phyloP scores from a whole-genome alignment of 768 basidiomycete genomes.

The Podaxis pistillaris region DNA sequence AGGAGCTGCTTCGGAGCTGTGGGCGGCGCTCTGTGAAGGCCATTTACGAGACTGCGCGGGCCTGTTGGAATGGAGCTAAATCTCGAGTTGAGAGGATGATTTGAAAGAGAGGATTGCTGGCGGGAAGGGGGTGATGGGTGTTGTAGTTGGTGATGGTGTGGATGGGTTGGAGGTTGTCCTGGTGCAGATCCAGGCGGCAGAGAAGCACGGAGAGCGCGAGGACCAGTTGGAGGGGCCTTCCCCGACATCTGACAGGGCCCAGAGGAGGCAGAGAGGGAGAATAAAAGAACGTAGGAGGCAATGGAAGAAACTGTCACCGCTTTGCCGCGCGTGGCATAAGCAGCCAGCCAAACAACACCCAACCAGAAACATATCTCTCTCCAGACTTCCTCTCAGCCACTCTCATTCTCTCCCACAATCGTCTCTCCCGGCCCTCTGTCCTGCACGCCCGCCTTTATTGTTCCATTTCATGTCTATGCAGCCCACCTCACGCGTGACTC shows the following conservation, averaged over 20 bases:
- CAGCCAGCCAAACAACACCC: slow-evolving; percentile 3
- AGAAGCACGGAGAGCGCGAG: slow-evolving; percentile 62
- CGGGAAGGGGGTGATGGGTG: slow-evolving; percentile 20
- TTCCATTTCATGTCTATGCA: neutral
- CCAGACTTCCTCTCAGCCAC: neutral
- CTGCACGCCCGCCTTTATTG: neutral
- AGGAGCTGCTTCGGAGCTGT: slow-evolving; percentile 40
- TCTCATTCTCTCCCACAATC: neutral
- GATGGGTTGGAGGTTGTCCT: slow-evolving; percentile 20
- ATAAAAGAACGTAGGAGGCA: neutral
- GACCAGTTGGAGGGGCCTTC: slow-evolving; percentile 74
- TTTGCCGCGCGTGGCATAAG: slow-evolving; percentile 6
- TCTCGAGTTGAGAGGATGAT: slow-evolving; percentile 18
- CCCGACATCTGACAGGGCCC: slow-evolving; percentile 58
- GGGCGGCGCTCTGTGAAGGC: slow-evolving; percentile 27
- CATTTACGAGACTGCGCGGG: slow-evolving; percentile 57
- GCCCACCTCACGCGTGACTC: neutral
- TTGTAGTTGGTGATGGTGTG: slow-evolving; percentile 31
- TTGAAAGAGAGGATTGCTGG: slow-evolving; percentile 23
- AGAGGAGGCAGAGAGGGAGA: neutral
- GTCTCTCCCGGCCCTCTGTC: neutral
- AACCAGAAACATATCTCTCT: neutral
- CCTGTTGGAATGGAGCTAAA: slow-evolving; percentile 52
- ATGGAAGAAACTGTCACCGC: neutral
- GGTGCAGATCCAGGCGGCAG: slow-evolving; percentile 33